These are phyloP conservation scores for Phycomyces nitens DNA, from an alignment of 192 early-diverging fungal genomes.

Conservation along the genomic window DNA sequence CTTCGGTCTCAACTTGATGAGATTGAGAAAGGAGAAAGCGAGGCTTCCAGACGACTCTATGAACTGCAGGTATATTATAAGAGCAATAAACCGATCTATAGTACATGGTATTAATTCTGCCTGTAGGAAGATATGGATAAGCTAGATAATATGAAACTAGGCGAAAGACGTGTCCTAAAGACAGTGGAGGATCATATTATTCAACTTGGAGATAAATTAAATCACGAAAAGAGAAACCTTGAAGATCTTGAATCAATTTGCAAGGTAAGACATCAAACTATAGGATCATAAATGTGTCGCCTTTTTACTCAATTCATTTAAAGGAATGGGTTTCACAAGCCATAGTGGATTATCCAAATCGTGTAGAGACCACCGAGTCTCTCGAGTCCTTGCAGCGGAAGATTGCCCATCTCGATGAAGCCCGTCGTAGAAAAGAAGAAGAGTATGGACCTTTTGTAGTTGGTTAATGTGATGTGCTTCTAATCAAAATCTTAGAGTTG, in stretches of 20 bases:
- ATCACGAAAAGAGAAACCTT: neutral
- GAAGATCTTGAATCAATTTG: neutral
- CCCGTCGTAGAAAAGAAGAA: slow-evolving; percentile 54
- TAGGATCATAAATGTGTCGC: too few species aligned
- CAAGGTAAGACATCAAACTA: neutral
- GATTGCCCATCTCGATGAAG: slow-evolving; percentile 48
- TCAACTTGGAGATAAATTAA: neutral
- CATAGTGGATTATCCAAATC: slow-evolving; percentile 51
- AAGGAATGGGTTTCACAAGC: slow-evolving; percentile 52
- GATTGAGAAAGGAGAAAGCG: neutral
- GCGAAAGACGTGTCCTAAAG: neutral
- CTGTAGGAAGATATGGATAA: neutral
- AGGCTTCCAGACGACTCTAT: neutral
- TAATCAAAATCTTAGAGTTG: slow-evolving; percentile 35
- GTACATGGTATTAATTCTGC: neutral
- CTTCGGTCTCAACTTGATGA: neutral
- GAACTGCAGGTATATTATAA: neutral
- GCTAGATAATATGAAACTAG: neutral
- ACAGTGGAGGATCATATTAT: neutral
- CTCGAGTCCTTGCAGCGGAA: slow-evolving; percentile 55
- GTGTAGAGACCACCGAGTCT: slow-evolving; percentile 52
- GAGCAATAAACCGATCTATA: neutral
- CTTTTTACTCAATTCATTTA: neutral
- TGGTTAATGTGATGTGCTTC: neutral
- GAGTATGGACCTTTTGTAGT: slow-evolving; percentile 13